Percentiles rank a stretch among this genome's conserved stretches.
These are phyloP conservation scores for Podospora didyma DNA, from an alignment of 495 filamentous ascomycete genomes.

Conservation along the genomic window DNA sequence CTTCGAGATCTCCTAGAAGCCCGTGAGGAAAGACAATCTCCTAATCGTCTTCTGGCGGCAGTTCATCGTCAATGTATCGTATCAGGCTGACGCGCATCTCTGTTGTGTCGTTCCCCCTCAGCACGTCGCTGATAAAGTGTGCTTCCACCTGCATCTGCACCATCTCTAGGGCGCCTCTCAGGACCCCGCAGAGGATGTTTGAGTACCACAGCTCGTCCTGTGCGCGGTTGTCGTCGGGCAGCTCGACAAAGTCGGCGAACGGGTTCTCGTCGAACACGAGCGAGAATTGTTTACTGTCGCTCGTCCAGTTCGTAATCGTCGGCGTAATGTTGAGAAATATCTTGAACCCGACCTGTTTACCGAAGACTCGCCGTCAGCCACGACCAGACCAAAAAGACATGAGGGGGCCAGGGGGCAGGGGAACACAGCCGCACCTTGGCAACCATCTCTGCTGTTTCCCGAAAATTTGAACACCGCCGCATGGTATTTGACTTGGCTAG, in stretches of 20 bases:
- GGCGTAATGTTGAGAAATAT: constrained; percentile 98
- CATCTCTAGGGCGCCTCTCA: constrained; percentile 93
- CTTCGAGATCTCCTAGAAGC: no score
- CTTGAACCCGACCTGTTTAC: constrained; percentile 85
- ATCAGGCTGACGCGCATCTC: constrained; percentile 94
- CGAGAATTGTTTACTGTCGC: constrained; percentile 93
- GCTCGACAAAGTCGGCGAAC: constrained; percentile 92
- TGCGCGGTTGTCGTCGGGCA: constrained; percentile 91
- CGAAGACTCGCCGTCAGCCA: neutral
- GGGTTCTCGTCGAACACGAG: constrained; percentile 96
- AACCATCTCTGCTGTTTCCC: constrained; percentile 94
- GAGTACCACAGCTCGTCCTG: constrained; percentile 99
- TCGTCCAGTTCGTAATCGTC: constrained; percentile 90
- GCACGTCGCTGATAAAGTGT: constrained; percentile 91
- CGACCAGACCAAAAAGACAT: neutral
- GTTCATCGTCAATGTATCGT: constrained; percentile 94
- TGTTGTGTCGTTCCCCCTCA: constrained; percentile 91
- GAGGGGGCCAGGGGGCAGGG: neutral
- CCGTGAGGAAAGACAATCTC: neutral
- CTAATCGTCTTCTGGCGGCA: constrained; percentile 92
- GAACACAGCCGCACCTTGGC: constrained; percentile 62
- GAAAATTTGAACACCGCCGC: constrained; percentile 80
- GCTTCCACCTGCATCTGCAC: constrained; percentile 99
- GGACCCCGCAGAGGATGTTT: constrained; percentile 90
- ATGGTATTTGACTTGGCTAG: constrained; percentile 88